phyloP scores from a whole-genome alignment of 176 grass and related monocot genomes.

The Musa acuminata region DNA sequence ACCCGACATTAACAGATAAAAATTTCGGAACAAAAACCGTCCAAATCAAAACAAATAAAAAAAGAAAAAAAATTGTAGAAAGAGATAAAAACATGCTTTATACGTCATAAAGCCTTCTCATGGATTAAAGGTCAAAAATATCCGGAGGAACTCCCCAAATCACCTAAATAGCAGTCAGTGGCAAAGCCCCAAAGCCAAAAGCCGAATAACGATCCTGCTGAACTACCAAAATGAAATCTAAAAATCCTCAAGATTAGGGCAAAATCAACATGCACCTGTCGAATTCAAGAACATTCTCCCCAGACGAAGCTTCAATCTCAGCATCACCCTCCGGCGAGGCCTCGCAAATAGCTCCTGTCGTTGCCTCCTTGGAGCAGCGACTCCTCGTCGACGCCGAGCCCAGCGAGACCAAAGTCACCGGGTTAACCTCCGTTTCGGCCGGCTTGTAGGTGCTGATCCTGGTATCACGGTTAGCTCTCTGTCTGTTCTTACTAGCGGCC shows the following conservation, averaged over 20 bases:
- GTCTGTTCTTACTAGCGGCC: neutral
- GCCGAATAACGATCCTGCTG: neutral
- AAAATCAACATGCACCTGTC: slow-evolving; percentile 12
- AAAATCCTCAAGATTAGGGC: neutral
- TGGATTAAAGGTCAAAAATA: neutral
- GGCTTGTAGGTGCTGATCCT: neutral
- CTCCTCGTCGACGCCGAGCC: neutral
- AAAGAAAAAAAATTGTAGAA: neutral
- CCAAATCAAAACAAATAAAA: neutral
- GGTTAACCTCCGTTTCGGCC: neutral
- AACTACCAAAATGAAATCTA: neutral
- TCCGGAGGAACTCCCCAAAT: neutral
- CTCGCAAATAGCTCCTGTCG: too few species aligned
- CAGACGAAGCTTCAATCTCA: slow-evolving; percentile 6
- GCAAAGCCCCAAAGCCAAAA: neutral
- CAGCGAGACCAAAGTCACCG: neutral
- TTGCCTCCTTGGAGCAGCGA: neutral
- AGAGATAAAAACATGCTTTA: neutral
- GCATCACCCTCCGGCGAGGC: neutral
- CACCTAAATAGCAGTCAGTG: neutral
- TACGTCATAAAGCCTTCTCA: neutral
- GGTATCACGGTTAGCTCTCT: neutral
- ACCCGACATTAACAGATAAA: too few species aligned
- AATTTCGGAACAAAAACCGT: neutral
- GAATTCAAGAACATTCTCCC: slow-evolving; percentile 3